These are phyloP conservation scores for Hanseniaspora meyeri DNA, from an alignment of 805 yeast species.

Conservation along the genomic window DNA sequence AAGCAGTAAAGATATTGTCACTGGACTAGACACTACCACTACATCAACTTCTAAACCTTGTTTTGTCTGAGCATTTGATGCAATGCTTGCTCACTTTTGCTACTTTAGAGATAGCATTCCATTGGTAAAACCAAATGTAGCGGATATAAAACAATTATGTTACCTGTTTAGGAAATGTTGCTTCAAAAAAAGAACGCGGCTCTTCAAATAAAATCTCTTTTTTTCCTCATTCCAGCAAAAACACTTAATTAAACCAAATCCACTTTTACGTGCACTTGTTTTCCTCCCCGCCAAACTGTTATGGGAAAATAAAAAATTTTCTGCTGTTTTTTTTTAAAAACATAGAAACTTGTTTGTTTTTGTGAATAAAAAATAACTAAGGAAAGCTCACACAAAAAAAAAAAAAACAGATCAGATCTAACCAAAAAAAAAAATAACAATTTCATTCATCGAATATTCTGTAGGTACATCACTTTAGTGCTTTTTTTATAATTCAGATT, in stretches of 20 bases:
- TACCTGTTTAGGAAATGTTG: not conserved
- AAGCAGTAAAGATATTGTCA: no score
- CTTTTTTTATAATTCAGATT: no score
- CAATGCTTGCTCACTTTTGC: no score
- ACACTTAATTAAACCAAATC: not conserved
- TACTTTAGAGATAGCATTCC: no score
- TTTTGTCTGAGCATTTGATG: no score
- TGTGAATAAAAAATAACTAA: no score
- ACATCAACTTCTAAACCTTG: no score
- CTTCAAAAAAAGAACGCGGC: not conserved
- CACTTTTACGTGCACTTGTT: not conserved
- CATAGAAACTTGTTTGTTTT: not conserved
- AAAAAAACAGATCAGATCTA: not conserved
- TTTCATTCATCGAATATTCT: not conserved
- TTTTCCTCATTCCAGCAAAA: not conserved
- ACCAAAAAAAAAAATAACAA: not conserved
- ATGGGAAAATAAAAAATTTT: not conserved
- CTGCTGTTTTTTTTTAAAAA: not conserved
- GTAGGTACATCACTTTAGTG: not conserved
- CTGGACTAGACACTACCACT: no score
- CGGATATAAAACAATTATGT: not conserved
- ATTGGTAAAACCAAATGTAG: not conserved
- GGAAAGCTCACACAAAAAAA: not conserved
- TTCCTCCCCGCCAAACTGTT: not conserved
- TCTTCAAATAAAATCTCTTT: not conserved